Percentiles rank a stretch among this genome's conserved stretches.
phyloP scores from a whole-genome alignment of 176 grass and related monocot genomes.

The Hordeum marinum region DNA sequence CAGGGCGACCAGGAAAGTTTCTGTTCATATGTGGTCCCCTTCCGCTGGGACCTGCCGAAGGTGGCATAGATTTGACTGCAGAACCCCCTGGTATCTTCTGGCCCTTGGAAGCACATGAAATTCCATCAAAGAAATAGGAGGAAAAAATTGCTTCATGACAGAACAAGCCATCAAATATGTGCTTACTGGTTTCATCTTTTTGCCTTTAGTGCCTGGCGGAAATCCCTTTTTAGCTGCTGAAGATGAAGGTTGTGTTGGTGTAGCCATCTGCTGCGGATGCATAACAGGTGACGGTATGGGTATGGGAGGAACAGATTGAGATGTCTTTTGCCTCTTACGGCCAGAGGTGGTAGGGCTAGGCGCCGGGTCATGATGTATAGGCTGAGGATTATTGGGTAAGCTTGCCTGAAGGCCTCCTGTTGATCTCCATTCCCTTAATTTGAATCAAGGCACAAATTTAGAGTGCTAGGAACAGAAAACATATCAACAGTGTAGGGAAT shows the following conservation, averaged over 20 bases:
- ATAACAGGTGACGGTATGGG: constrained; percentile 45
- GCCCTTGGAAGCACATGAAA: constrained; percentile 51
- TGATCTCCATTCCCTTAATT: constrained; percentile 57
- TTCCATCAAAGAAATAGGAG: not conserved
- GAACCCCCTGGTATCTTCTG: constrained; percentile 63
- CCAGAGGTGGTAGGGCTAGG: constrained; percentile 78
- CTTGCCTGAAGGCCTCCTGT: constrained; percentile 51
- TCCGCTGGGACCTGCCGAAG: constrained; percentile 75
- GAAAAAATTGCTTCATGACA: not conserved
- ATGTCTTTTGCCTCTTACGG: constrained; percentile 91
- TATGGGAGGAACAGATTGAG: constrained; percentile 58
- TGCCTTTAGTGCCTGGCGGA: constrained; percentile 63
- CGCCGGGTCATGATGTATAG: constrained; percentile 53
- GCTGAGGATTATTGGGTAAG: constrained; percentile 57
- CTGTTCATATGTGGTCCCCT: constrained; percentile 67
- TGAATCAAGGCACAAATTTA: constrained; percentile 25
- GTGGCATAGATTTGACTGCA: constrained; percentile 52
- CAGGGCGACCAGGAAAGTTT: constrained; percentile 47
- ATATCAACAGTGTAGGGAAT: not conserved
- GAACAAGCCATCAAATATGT: constrained; percentile 9
- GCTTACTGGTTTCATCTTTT: constrained; percentile 76
- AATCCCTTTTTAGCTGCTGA: constrained; percentile 61
- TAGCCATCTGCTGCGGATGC: constrained; percentile 57
- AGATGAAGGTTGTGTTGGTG: constrained; percentile 62
- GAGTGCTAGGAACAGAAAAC: constrained; percentile 19